Conservation (phyloP, 441 rosid species). For the Eruca vesicaria region DNA sequence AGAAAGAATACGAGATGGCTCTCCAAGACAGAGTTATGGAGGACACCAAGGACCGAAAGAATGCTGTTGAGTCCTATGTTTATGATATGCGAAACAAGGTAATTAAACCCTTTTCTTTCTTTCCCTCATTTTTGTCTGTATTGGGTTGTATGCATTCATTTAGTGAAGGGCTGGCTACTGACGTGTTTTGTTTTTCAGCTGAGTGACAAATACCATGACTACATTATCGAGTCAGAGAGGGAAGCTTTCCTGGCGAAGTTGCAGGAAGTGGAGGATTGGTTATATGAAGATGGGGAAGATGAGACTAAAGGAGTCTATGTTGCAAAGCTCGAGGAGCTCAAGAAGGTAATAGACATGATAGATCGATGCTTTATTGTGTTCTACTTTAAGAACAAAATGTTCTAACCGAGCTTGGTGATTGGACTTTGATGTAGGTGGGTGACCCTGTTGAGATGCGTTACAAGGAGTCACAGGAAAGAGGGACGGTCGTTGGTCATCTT, state of each 20-base stretch:
- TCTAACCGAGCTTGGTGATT: background rate
- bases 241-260: too few species aligned
- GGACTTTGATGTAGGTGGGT: conserved; percentile 58
- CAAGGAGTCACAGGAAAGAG: conserved; percentile 72
- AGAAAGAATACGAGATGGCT: conserved; percentile 97
- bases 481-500: conserved; percentile 71
- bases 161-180: background rate
- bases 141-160: background rate
- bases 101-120: conserved; percentile 3
- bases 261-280: conserved; percentile 94
- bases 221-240: conserved; percentile 65
- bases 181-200: conserved; percentile 47
- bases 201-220: conserved; percentile 73
- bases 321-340: too few species aligned
- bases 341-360: conserved; percentile 49
- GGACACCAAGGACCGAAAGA: conserved; percentile 93
- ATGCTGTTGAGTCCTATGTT: conserved; percentile 96
- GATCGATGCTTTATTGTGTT: background rate
- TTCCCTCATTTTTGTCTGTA: background rate
- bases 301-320: conserved; percentile 95
- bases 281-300: conserved; percentile 98
- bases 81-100: conserved; percentile 99
- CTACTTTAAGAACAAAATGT: background rate
- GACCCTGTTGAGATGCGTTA: conserved; percentile 85
- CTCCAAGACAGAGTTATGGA: conserved; percentile 97